Evolutionary conservation across 768 basidiomycete genomes (phyloP).

Genomic region (Rhizopogon vesiculosus): DNA sequence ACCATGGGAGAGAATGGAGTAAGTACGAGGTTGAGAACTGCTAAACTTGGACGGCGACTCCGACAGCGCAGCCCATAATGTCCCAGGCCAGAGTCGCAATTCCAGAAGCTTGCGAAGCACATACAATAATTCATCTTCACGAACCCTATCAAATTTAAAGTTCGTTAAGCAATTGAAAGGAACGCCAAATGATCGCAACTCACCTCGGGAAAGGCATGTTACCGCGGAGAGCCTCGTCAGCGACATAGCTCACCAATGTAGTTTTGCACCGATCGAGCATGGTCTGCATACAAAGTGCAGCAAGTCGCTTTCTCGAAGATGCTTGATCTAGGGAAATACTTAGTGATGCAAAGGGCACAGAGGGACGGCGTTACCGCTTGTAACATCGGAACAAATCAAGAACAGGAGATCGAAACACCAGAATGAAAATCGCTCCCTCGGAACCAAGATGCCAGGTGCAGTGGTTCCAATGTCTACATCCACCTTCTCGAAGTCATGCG

Average conservation of each 20-base stretch:
- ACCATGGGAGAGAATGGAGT: neutral
- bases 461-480: conserved; percentile 55
- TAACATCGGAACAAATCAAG: conserved; percentile 65
- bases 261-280: conserved; percentile 73
- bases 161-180: neutral
- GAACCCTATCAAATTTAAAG: conserved; percentile 41
- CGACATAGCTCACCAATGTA: conserved; percentile 69
- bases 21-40: conserved; percentile 53
- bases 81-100: conserved; percentile 70
- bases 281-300: conserved; percentile 65
- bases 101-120: conserved; percentile 72
- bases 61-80: conserved; percentile 72
- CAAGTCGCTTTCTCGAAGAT: conserved; percentile 56
- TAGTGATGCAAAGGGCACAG: neutral
- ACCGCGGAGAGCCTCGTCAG: conserved; percentile 83
- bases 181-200: neutral
- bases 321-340: conserved; percentile 47
- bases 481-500: conserved; percentile 30
- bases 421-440: conserved; percentile 84
- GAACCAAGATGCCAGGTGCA: conserved; percentile 47
- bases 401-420: conserved; percentile 92
- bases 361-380: conserved; percentile 41
- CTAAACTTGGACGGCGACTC: conserved; percentile 56
- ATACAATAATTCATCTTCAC: conserved; percentile 89
- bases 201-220: conserved; percentile 85